Conservation (phyloP, 2,329 filamentous ascomycete species). For the Pseudopithomyces maydicus region DNA sequence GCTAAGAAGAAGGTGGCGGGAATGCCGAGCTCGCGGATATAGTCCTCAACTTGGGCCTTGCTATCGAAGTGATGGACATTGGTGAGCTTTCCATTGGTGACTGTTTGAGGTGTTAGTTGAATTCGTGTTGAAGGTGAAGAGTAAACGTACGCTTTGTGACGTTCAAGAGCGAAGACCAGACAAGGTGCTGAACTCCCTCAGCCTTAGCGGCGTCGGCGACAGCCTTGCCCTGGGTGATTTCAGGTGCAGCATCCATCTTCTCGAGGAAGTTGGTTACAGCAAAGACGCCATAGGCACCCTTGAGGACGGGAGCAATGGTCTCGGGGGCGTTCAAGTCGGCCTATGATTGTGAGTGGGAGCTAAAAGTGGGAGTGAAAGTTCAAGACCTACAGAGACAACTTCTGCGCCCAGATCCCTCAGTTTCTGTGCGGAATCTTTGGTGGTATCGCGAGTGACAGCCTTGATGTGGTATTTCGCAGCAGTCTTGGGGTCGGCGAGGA, state of each 20-base stretch:
- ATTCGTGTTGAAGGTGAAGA: background rate
- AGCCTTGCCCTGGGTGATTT: slow-evolving; percentile 27
- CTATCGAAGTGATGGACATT: slow-evolving; percentile 58
- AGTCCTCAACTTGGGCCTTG: slow-evolving; percentile 61
- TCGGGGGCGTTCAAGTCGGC: slow-evolving; percentile 13
- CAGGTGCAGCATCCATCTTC: slow-evolving; percentile 14
- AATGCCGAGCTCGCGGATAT: slow-evolving; percentile 56
- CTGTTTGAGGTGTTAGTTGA: background rate
- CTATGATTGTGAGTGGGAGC: background rate
- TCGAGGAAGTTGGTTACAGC: slow-evolving; percentile 20
- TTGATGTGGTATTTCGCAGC: slow-evolving; percentile 53
- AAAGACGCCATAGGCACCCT: slow-evolving; percentile 8
- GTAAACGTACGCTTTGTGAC: slow-evolving; percentile 15
- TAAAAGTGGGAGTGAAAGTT: too few relatives aligned
- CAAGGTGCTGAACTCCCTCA: slow-evolving; percentile 21
- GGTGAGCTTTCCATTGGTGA: slow-evolving; percentile 38
- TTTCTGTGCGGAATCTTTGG: slow-evolving; percentile 24
- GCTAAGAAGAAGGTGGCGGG: slow-evolving; percentile 56
- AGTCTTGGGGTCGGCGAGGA: slow-evolving; percentile 47
- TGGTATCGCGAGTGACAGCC: slow-evolving; percentile 54
- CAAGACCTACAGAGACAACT: slow-evolving; percentile 19
- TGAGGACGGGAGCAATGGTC: slow-evolving; percentile 4
- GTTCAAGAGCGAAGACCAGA: slow-evolving; percentile 28
- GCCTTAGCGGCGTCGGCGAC: slow-evolving; percentile 23
- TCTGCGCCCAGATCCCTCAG: slow-evolving; percentile 24